These are phyloP conservation scores for Salinomyces thailandicus DNA, from an alignment of 2,329 filamentous ascomycete species.

Conservation along the genomic window DNA sequence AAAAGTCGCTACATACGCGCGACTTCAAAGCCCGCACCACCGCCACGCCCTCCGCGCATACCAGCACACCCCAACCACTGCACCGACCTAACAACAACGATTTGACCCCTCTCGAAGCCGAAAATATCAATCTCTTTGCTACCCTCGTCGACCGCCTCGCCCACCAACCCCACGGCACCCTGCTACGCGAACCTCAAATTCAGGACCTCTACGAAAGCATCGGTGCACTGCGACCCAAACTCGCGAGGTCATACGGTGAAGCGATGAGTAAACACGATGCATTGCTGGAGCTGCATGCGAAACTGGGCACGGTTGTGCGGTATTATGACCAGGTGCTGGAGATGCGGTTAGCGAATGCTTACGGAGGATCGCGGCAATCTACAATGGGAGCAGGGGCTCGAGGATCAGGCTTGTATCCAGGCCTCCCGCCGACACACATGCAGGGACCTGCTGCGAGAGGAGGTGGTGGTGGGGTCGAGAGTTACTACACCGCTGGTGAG, in stretches of 20 bases:
- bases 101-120: conserved; percentile 81
- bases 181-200: conserved; percentile 92
- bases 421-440: conserved; percentile 38
- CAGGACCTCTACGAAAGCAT: conserved; percentile 98
- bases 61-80: conserved; percentile 25
- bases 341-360: conserved; percentile 78
- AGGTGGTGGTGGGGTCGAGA: conserved; percentile 53
- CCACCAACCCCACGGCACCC: conserved; percentile 89
- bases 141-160: conserved; percentile 90
- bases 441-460: conserved; percentile 30
- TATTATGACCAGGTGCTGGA: conserved; percentile 99
- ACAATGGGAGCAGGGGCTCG: too few species aligned
- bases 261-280: conserved; percentile 99
- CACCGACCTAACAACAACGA: conserved; percentile 80
- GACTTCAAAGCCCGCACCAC: conserved; percentile 62
- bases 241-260: conserved; percentile 91
- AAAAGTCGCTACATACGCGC: conserved; percentile 82
- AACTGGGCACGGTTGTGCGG: conserved; percentile 87
- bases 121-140: conserved; percentile 94
- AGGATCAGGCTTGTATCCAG: conserved; percentile 47
- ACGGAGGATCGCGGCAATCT: conserved; percentile 31
- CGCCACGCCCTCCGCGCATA: conserved; percentile 33
- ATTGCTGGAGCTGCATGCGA: conserved; percentile 84
- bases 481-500: conserved; percentile 65
- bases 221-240: conserved; percentile 80